Evolutionary conservation across 2,329 filamentous ascomycete species (phyloP).

Genomic region (Trichocomaceae sp.): DNA sequence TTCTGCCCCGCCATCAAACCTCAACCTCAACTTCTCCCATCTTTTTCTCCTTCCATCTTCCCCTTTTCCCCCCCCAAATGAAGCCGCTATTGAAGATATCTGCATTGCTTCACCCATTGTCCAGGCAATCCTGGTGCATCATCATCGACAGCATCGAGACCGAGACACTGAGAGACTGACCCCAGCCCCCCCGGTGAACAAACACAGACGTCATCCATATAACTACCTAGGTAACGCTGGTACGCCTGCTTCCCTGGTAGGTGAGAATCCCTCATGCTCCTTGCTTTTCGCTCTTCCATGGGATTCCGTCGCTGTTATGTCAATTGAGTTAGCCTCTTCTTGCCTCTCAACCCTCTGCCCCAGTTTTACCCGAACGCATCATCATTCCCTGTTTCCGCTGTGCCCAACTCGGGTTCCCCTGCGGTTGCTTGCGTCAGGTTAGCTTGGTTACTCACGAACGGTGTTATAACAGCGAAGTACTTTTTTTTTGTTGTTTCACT

Average conservation of each 20-base stretch:
- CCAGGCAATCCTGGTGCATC: too few relatives aligned
- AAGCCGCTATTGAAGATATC: constrained; percentile 25
- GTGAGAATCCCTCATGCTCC: neutral
- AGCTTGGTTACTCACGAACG: neutral
- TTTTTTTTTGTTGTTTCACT: too few relatives aligned
- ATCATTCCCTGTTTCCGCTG: constrained; percentile 8
- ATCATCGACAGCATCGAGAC: neutral
- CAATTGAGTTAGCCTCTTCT: neutral
- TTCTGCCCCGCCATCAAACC: constrained; percentile 5
- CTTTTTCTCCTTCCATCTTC: neutral
- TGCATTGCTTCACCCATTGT: constrained; percentile 2
- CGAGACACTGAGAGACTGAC: too few relatives aligned
- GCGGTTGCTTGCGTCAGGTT: neutral
- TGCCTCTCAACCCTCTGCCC: neutral
- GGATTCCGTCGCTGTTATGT: neutral
- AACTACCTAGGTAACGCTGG: neutral
- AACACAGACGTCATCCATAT: constrained; percentile 11
- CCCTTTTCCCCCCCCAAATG: constrained; percentile 19
- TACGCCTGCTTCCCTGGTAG: neutral
- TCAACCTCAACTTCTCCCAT: neutral
- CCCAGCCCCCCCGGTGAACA: constrained; percentile 7
- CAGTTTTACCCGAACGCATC: constrained; percentile 12
- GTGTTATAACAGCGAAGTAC: neutral
- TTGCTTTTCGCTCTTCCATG: neutral
- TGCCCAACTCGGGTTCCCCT: neutral